Evolutionary conservation across 2,329 filamentous ascomycete genomes (phyloP), one percentile per base, ranked within the genome.

Genomic region (Ophiostoma sp.): DNA sequence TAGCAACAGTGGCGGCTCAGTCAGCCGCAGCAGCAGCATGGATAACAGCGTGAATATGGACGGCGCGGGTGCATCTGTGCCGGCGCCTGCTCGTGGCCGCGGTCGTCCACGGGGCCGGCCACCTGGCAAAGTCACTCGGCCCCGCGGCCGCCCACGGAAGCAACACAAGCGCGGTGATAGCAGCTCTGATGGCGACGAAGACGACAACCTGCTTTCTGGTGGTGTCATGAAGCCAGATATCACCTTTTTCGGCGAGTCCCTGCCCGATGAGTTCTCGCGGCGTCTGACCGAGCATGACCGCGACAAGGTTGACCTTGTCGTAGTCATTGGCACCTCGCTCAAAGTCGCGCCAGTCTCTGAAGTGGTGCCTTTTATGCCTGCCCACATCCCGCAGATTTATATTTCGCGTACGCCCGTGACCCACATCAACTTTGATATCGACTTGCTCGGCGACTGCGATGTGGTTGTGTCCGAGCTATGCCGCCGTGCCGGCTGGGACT

Each of bases 171-270:
- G 66, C 27, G 35, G 36, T 78, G 80, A 74, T 79, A 80, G 44
- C 78, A 80, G 48, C 76, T 80, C 41, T 78, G 80, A 68, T 20
- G 60, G n/a, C 36, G 69, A 57, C 33, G 65, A 60, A 7, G 83
- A 85, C 62, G 84, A 79, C 72, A 82, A 87, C 70, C 44, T 35
- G n/a, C n/a, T 31, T 4, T 54, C 41, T 2, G 70, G 67, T 67
- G 93, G 92, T 70, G 88, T 96, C 77, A 96, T 96, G 93, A 97
- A 91, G 84, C 95, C 95, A 10, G 94, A 98, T 81, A 98, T 99
- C 77, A 98, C 93, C 66, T 98, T 99, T 82, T 98, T 98, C 76
- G 94, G 94, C 75, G 95, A 99, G 81, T 85, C 89, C 68, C 88
- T 99, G 0, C 94, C 94, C 0, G 88, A 92, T 75, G 86, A 88